Conservation (phyloP, 495 filamentous ascomycete species). For the Penicillium verhagenii region DNA sequence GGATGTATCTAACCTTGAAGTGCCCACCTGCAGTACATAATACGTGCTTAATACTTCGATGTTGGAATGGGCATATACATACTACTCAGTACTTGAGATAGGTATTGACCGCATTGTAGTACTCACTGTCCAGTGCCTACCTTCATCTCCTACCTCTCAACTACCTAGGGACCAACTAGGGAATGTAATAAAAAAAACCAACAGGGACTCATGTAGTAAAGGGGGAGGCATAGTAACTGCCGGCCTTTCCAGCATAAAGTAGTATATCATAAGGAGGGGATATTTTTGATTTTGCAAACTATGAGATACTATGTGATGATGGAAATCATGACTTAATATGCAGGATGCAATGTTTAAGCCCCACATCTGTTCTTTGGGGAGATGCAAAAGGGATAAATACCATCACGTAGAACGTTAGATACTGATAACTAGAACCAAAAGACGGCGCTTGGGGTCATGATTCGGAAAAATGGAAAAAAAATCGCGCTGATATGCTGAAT, state of each 20-base stretch:
- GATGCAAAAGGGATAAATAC: constrained; percentile 5
- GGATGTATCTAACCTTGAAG: no score
- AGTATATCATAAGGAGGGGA: background rate
- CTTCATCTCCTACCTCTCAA: background rate
- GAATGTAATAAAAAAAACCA: no score
- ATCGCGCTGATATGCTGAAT: constrained; percentile 46
- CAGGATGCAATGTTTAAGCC: background rate
- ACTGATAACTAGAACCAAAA: constrained; percentile 26
- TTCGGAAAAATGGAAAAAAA: constrained; percentile 34
- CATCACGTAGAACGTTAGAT: constrained; percentile 26
- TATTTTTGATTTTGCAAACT: constrained; percentile 6
- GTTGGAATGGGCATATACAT: no score
- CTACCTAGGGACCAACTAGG: background rate
- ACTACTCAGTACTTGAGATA: no score
- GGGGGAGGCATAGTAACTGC: no score
- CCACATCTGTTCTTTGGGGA: constrained; percentile 1
- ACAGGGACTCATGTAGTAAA: no score
- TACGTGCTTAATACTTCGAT: no score
- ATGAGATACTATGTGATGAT: constrained; percentile 1
- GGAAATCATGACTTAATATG: background rate
- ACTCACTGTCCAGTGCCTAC: no score
- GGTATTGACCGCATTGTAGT: no score
- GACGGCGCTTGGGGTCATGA: constrained; percentile 40
- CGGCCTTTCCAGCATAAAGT: background rate
- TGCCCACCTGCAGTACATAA: no score